Conservation (phyloP, 2,329 filamentous ascomycete species). For the Cladosporium sp. region DNA sequence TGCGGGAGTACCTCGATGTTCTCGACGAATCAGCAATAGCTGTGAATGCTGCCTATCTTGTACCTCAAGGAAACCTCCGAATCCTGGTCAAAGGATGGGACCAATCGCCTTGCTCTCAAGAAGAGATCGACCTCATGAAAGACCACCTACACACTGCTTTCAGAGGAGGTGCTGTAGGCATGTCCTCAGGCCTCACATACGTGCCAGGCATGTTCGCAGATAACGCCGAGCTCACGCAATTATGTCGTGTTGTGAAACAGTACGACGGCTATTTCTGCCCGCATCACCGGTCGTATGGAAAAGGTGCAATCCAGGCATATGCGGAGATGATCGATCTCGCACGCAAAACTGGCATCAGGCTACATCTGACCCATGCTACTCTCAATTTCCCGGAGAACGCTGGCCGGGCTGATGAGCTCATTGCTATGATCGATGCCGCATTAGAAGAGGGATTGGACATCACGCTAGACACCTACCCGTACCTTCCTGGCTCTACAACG, state of each 20-base stretch:
- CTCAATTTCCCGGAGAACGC: slow-evolving; percentile 27
- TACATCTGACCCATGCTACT: slow-evolving; percentile 28
- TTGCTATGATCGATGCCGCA: slow-evolving; percentile 24
- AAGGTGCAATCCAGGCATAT: slow-evolving; percentile 25
- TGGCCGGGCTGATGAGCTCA: slow-evolving; percentile 23
- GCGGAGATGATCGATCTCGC: slow-evolving; percentile 26
- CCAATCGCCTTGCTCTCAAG: slow-evolving; percentile 16
- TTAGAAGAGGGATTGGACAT: slow-evolving; percentile 23
- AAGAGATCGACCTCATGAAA: slow-evolving; percentile 24
- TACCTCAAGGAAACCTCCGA: slow-evolving; percentile 28
- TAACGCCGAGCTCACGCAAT: slow-evolving; percentile 21
- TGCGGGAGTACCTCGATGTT: slow-evolving; percentile 23
- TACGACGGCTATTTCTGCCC: slow-evolving; percentile 27
- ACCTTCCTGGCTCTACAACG: slow-evolving; percentile 26
- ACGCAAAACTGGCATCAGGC: slow-evolving; percentile 22
- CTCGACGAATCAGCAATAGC: slow-evolving; percentile 22
- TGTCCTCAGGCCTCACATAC: slow-evolving; percentile 26
- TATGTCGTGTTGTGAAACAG: slow-evolving; percentile 24
- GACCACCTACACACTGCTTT: slow-evolving; percentile 17
- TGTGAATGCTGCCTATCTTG: slow-evolving; percentile 26
- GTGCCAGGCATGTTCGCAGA: slow-evolving; percentile 26
- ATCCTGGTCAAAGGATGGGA: slow-evolving; percentile 26
- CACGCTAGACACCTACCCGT: slow-evolving; percentile 26
- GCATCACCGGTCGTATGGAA: slow-evolving; percentile 26
- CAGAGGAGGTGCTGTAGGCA: slow-evolving; percentile 25